phyloP scores from a whole-genome alignment of 345 rosid genomes.

The Linum usitatissimum region DNA sequence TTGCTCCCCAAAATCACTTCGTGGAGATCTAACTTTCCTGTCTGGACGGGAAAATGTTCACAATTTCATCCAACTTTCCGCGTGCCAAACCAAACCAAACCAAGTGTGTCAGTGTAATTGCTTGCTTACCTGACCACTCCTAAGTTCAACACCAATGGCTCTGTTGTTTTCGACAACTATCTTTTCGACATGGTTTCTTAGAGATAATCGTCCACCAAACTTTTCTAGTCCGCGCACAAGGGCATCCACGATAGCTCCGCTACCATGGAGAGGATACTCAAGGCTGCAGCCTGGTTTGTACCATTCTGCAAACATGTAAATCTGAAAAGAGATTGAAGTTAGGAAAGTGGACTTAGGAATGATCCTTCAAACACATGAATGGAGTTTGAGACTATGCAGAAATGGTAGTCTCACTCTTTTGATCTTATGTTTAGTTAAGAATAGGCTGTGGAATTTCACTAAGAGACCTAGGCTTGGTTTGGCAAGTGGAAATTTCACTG shows the following conservation, averaged over 20 bases:
- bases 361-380: background rate
- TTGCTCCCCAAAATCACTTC: no score
- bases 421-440: no score
- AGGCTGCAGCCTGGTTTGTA: slow-evolving; percentile 79
- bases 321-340: slow-evolving; percentile 30
- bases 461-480: no score
- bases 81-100: no score
- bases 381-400: background rate
- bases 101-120: no score
- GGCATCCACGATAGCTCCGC: slow-evolving; percentile 68
- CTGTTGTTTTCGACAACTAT: slow-evolving; percentile 61
- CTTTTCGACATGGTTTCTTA: slow-evolving; percentile 66
- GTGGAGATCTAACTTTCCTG: no score
- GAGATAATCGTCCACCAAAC: slow-evolving; percentile 66
- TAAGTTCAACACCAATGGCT: slow-evolving; percentile 78
- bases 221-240: slow-evolving; percentile 78
- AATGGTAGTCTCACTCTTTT: no score
- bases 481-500: no score
- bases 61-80: no score
- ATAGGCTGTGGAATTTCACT: no score
- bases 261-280: slow-evolving; percentile 83
- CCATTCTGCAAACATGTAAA: slow-evolving; percentile 98
- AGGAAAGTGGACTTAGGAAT: background rate
- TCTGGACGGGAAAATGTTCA: no score
- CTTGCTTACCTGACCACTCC: slow-evolving; percentile 56